Percentiles rank a stretch among this genome's conserved stretches.
Evolutionary conservation across 768 basidiomycete genomes (phyloP).

Genomic region (Psilocybe subaeruginosa): DNA sequence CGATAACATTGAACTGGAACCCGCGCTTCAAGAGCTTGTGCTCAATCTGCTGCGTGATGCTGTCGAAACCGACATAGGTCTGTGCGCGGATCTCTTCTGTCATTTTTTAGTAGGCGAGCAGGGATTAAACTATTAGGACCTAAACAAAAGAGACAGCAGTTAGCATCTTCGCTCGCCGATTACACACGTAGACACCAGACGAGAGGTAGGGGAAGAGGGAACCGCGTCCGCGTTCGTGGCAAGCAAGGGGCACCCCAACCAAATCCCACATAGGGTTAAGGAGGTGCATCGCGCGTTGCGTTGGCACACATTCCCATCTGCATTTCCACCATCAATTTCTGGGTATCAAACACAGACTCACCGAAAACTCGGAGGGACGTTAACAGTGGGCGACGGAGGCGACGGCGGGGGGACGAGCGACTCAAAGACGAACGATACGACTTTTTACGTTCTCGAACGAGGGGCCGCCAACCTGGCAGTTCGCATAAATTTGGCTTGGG

Average conservation of each 20-base stretch:
- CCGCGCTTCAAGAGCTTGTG: conserved; percentile 99
- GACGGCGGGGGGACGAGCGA: not conserved
- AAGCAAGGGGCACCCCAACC: conserved; percentile 3
- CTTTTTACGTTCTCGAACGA: conserved; percentile 12
- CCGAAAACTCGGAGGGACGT: not conserved
- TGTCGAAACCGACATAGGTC: conserved; percentile 97
- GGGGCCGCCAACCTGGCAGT: not conserved
- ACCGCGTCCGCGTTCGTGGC: conserved; percentile 3
- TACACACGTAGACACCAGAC: too few relatives aligned
- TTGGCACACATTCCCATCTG: not conserved
- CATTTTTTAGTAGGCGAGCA: conserved; percentile 12
- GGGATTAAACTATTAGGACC: not conserved
- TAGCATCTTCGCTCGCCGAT: not conserved
- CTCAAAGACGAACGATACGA: conserved; percentile 10
- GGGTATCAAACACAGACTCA: not conserved
- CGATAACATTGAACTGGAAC: conserved; percentile 99
- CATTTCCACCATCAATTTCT: not conserved
- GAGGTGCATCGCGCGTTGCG: not conserved
- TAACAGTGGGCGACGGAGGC: not conserved
- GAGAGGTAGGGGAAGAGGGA: not conserved
- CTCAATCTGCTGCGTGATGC: conserved; percentile 97
- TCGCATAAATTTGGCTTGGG: conserved; percentile 3
- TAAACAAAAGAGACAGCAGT: not conserved
- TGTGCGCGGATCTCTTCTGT: conserved; percentile 83
- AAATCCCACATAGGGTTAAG: not conserved